These are phyloP conservation scores for Fomitopsis schrenkii DNA, from an alignment of 1,284 basidiomycete genomes.

Conservation along the genomic window DNA sequence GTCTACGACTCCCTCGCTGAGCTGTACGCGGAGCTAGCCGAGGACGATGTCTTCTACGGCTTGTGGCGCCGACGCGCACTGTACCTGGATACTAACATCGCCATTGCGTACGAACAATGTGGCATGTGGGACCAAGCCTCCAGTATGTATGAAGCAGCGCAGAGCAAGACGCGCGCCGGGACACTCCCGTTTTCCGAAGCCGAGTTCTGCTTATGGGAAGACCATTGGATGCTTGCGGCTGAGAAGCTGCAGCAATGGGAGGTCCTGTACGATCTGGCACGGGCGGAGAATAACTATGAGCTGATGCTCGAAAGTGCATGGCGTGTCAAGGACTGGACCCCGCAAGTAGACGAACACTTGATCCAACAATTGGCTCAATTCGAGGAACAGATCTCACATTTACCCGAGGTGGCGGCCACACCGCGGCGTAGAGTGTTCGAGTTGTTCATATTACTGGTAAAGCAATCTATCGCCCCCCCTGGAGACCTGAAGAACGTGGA, in stretches of 20 bases:
- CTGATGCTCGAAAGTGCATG: slow-evolving; percentile 94
- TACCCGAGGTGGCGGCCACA: slow-evolving; percentile 79
- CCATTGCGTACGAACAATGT: slow-evolving; percentile 93
- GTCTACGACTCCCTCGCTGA: slow-evolving; percentile 92
- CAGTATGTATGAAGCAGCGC: slow-evolving; percentile 87
- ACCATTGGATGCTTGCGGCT: slow-evolving; percentile 96
- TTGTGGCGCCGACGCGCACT: slow-evolving; percentile 89
- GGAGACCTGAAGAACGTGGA: slow-evolving; percentile 67
- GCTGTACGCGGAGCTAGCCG: slow-evolving; percentile 91
- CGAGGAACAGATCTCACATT: slow-evolving; percentile 80
- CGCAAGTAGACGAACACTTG: slow-evolving; percentile 27
- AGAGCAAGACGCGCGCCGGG: slow-evolving; percentile 82
- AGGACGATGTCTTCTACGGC: slow-evolving; percentile 98
- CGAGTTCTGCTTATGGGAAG: slow-evolving; percentile 98
- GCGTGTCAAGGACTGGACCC: slow-evolving; percentile 87
- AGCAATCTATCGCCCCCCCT: slow-evolving; percentile 51
- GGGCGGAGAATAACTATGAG: slow-evolving; percentile 89
- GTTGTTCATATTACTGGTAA: slow-evolving; percentile 86
- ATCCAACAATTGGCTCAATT: slow-evolving; percentile 67
- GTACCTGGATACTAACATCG: slow-evolving; percentile 89
- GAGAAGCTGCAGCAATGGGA: slow-evolving; percentile 99
- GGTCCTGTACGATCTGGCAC: slow-evolving; percentile 88
- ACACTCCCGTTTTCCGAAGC: slow-evolving; percentile 90
- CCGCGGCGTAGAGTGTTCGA: slow-evolving; percentile 95
- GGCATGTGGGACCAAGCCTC: slow-evolving; percentile 97